These are phyloP conservation scores for Eremomyces bilateralis DNA, from an alignment of 495 filamentous ascomycete species.

Conservation along the genomic window DNA sequence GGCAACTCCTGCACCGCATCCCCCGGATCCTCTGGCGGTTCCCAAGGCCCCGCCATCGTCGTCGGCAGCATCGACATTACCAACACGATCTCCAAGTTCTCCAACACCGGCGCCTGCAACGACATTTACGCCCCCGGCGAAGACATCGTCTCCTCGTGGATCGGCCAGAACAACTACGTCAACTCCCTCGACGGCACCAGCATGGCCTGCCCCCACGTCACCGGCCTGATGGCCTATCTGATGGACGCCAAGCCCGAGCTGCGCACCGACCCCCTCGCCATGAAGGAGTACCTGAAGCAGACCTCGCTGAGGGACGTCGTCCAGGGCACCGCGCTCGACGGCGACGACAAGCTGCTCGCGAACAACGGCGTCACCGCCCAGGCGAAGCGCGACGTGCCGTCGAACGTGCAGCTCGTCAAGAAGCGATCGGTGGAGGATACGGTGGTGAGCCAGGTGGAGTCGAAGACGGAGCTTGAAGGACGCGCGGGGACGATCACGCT, in stretches of 20 bases:
- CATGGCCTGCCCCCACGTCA: conserved; percentile 27
- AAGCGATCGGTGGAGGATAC: too few relatives aligned
- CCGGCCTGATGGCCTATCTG: conserved; percentile 28
- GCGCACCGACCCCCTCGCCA: conserved; percentile 15
- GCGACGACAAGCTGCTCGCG: conserved; percentile 12
- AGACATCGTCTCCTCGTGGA: conserved; percentile 18
- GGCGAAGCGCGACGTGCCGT: too few relatives aligned
- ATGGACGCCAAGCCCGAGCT: conserved; percentile 18
- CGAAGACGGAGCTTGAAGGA: too few relatives aligned
- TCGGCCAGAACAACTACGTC: conserved; percentile 14
- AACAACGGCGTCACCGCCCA: conserved; percentile 15
- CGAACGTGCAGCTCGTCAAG: too few relatives aligned
- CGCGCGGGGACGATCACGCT: too few relatives aligned
- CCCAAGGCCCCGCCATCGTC: conserved; percentile 15
- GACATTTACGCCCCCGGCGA: conserved; percentile 25
- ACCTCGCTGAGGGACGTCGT: conserved; percentile 7
- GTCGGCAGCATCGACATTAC: conserved; percentile 19
- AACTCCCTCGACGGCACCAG: conserved; percentile 18
- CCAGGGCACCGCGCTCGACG: conserved; percentile 2
- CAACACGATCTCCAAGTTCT: conserved; percentile 16
- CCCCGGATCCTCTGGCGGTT: conserved; percentile 17
- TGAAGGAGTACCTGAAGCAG: conserved; percentile 21
- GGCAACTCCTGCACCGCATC: conserved; percentile 44
- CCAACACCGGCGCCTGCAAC: conserved; percentile 22
- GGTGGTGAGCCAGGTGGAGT: too few relatives aligned